Conservation (phyloP, 192 early-diverging fungal genomes). For the Coemansia sp. region DNA sequence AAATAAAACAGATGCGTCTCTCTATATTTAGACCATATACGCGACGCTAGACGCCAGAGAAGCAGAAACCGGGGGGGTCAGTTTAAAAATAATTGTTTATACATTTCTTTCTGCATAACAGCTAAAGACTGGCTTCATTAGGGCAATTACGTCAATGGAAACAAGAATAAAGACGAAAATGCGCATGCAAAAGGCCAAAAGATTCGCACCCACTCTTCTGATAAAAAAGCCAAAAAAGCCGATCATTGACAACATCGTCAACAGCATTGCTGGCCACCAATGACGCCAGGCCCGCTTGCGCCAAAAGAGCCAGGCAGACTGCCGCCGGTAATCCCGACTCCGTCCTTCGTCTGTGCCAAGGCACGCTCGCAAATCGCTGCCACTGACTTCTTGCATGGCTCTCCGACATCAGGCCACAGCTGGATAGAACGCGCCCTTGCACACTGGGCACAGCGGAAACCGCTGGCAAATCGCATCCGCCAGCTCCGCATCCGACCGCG, state of each 20-base stretch:
- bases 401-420: slow-evolving; percentile 14
- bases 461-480: slow-evolving; percentile 4
- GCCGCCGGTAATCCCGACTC: too few species aligned
- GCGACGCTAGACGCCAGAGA: neutral
- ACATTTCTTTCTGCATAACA: neutral
- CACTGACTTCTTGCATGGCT: neutral
- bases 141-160: neutral
- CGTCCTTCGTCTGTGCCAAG: neutral
- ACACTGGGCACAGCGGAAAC: slow-evolving; percentile 38
- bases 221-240: neutral
- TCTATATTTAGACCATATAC: too few species aligned
- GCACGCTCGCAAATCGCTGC: too few species aligned
- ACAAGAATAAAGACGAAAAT: neutral
- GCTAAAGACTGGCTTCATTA: neutral
- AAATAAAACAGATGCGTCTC: too few species aligned
- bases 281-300: neutral
- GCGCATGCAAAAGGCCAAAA: too few species aligned
- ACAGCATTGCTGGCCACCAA: neutral
- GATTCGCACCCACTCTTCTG: neutral
- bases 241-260: neutral
- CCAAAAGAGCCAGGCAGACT: neutral
- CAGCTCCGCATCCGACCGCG: slow-evolving; percentile 1
- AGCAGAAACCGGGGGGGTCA: neutral
- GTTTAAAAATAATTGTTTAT: neutral
- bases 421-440: slow-evolving; percentile 31